These are phyloP conservation scores for Epichloe amarillans DNA, from an alignment of 2,329 filamentous ascomycete genomes.

Conservation along the genomic window DNA sequence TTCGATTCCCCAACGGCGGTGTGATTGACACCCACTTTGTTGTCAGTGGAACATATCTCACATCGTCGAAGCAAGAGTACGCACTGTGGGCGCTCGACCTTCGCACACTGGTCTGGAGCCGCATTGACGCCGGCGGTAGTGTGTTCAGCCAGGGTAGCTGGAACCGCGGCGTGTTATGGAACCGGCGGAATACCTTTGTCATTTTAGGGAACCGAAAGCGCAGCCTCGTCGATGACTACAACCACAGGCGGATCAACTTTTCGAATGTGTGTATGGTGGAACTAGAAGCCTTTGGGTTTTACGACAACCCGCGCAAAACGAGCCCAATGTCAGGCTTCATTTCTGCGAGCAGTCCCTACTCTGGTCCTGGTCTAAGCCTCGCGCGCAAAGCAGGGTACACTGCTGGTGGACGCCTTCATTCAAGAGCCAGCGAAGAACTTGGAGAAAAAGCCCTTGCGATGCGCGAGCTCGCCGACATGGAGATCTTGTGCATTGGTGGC, in stretches of 20 bases:
- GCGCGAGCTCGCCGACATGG: constrained; percentile 91
- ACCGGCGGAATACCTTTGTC: constrained; percentile 85
- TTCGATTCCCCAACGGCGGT: constrained; percentile 91
- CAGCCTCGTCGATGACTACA: constrained; percentile 93
- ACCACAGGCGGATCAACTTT: constrained; percentile 95
- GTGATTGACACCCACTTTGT: constrained; percentile 95
- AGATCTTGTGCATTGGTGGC: constrained; percentile 80
- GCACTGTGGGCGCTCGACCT: constrained; percentile 91
- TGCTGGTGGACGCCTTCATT: constrained; percentile 64
- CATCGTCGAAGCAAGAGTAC: constrained; percentile 96
- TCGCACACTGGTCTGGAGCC: constrained; percentile 78
- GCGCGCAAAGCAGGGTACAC: constrained; percentile 49
- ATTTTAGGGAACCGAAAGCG: constrained; percentile 88
- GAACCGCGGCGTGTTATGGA: constrained; percentile 93
- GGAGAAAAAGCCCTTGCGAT: constrained; percentile 68
- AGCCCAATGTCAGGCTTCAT: constrained; percentile 70
- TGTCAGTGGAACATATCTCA: constrained; percentile 92
- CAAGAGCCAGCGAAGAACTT: constrained; percentile 68
- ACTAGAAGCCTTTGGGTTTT: constrained; percentile 90
- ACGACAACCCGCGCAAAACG: constrained; percentile 79
- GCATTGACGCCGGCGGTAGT: constrained; percentile 86
- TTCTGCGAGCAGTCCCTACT: constrained; percentile 65
- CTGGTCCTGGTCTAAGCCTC: constrained; percentile 39
- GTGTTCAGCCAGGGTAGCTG: constrained; percentile 96
- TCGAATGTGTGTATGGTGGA: constrained; percentile 95